Evolutionary conservation across 352 stramenopile species (phyloP), one percentile per base, ranked within the genome.

Genomic region (Globisporangium lucens): DNA sequence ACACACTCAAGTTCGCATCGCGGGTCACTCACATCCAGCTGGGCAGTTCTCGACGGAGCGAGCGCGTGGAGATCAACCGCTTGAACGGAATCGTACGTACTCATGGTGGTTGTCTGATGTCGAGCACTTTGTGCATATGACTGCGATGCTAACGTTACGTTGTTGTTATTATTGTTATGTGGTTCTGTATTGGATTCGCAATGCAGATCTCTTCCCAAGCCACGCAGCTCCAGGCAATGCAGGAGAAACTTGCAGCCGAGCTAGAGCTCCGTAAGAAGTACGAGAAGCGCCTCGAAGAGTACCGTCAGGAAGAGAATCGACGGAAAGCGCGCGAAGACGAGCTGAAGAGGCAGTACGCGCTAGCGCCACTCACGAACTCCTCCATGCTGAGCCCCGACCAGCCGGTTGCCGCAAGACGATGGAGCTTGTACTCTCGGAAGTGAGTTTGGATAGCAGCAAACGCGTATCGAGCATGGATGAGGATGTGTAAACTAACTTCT

Each of bases 1-100:
- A 89, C 46, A 88, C 86, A 1, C 81, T 94, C 56, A 90, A 94
- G 64, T 94, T 94, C 69, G 86, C 86, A 4, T 77, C 79, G 2
- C 79, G 86, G 15, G 74, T 92, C 17, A 83, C 73, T 30, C 74
- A 79, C 38, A 63, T 77, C 22, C 76, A 88, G 35, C 70, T 75
- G 55, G 70, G 68, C 13, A 82, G 72, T 24, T 74, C 69, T 22
- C 69, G 71, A 47, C 79, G 81, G 33, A 80, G 65, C 3, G 85
- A 91, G 41, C 83, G 82, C n/a, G 66, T 79, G 15, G 86, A 94
- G 59, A 79, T 91, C 43, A 76, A 46, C 33, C 78, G 81, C 13
- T 72, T 94, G 7, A 83, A 91, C 41, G 75, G 75, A 51, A 78
- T 89, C 69, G 85, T 93, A 74, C 46, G 82, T 61, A 4, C 12